These are phyloP conservation scores for Ceratonia siliqua DNA, from an alignment of 306 rosid species.

Conservation along the genomic window DNA sequence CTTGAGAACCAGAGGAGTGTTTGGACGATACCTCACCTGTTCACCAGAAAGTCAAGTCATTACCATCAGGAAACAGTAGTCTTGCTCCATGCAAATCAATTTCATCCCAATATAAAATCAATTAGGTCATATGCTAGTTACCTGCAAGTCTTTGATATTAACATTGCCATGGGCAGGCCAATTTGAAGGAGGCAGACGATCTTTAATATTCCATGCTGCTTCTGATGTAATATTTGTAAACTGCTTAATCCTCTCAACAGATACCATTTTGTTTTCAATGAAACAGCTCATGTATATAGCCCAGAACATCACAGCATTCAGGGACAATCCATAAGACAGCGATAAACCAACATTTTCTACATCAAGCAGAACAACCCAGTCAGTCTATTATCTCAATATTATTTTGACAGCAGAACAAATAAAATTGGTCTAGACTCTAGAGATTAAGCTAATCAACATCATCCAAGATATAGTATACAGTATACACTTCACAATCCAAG, in stretches of 20 bases:
- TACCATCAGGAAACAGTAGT: not conserved
- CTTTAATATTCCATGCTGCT: constrained; percentile 68
- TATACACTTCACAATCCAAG: not conserved
- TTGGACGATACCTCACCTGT: constrained; percentile 91
- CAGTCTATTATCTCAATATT: constrained; percentile 7
- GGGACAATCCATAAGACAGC: constrained; percentile 86
- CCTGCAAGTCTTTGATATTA: constrained; percentile 79
- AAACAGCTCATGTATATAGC: constrained; percentile 85
- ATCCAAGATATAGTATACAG: not conserved
- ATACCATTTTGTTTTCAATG: constrained; percentile 91
- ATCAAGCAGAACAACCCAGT: constrained; percentile 24
- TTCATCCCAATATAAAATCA: constrained; percentile 12
- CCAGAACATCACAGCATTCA: constrained; percentile 74
- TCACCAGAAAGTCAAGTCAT: constrained; percentile 26
- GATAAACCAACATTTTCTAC: constrained; percentile 88
- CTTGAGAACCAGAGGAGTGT: constrained; percentile 88
- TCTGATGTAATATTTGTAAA: constrained; percentile 81
- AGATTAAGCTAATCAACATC: not conserved
- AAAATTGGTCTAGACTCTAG: too few species aligned
- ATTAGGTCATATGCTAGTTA: constrained; percentile 27
- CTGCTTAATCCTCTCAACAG: constrained; percentile 93
- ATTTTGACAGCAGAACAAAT: constrained; percentile 18
- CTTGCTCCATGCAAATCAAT: too few species aligned
- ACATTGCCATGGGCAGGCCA: constrained; percentile 92
- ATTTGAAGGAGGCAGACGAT: constrained; percentile 66